phyloP scores from a whole-genome alignment of 805 yeast species.

The Wickerhamomyces sydowiorum region DNA sequence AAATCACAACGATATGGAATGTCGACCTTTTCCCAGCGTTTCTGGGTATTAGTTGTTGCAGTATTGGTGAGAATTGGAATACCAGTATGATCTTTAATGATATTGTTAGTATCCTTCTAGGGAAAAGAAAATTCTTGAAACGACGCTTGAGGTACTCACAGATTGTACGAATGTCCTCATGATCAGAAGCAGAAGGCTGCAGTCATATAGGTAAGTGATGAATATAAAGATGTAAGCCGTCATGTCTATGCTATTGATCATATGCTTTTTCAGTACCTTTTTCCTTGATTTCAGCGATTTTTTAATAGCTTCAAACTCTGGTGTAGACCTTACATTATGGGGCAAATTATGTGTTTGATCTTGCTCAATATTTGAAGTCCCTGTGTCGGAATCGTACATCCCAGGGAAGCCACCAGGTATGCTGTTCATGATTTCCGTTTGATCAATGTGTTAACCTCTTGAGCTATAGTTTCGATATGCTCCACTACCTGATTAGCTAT shows the following conservation, averaged over 20 bases:
- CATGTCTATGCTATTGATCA: conserved; percentile 6
- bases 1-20: conserved; percentile 9
- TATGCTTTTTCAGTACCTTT: conserved; percentile 9
- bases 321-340: neutral
- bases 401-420: conserved; percentile 21
- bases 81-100: conserved; percentile 4
- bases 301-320: conserved; percentile 4
- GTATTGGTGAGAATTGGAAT: conserved; percentile 1
- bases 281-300: conserved; percentile 13
- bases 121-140: neutral
- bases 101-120: conserved; percentile 1
- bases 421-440: conserved; percentile 9
- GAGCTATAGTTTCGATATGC: too few relatives aligned
- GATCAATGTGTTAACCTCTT: too few relatives aligned
- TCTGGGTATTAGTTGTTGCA: conserved; percentile 7
- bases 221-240: conserved; percentile 7
- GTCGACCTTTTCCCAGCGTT: conserved; percentile 7
- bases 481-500: too few relatives aligned
- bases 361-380: neutral
- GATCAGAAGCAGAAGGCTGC: conserved; percentile 17
- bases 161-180: conserved; percentile 9
- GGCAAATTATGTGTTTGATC: neutral
- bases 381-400: neutral
- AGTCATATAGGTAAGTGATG: conserved; percentile 19
- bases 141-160: too few relatives aligned